Base-by-base conservation (phyloP, 2,329 filamentous ascomycete genomes). In the Trichophaea hybrida region DNA sequence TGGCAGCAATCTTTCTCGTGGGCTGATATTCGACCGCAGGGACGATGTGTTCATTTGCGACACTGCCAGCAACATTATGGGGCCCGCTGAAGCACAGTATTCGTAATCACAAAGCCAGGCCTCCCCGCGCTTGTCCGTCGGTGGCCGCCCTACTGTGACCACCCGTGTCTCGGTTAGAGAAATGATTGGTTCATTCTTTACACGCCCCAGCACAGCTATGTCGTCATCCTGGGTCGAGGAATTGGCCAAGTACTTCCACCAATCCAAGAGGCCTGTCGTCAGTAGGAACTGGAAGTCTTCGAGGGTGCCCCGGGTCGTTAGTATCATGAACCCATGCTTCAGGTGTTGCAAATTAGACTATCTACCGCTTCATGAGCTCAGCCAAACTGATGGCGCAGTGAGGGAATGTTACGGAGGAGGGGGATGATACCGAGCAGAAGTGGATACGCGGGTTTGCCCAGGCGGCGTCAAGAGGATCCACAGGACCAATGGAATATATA, bases 331-430 rank as follows among this genome's bases (percentile, higher is more conserved):
- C 87, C 46, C 93, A 98, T 76, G 89, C 94, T 17, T 90, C 93
- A 1, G 89, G 86, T 1, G 75, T 98, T 57, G 85, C 88, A 2
- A 89, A 88, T 13, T 85, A 91, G 69, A 90, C 88, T 57, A 97
- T 98, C 75, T 95, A 94, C 70, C 85, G 85, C 24, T 93, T 93
- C 40, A 94, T 98, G 88, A 97, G 90, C 74, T 94, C 91, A 24
- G 89, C 95, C 71, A 85, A 88, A 71, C 76, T 97, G 55, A 91
- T 97, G 73, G 89, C 89, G 58, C 93, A 97, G 73, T 79, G 91
- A 71, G 83, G 84, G 64, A 80, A 67, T 44, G 61, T 67, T 15
- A 66, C 64, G 40, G 66, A 68, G 76, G 66, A 75, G 76, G n/a
- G n/a, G n/a, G 55, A 57, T 24, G 40, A 73, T 69, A 65, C 43